A percentile compares a stretch with the other conserved stretches of the same genome.
Evolutionary conservation across 768 basidiomycete species (phyloP).

Genomic region (Lactarius indigo): DNA sequence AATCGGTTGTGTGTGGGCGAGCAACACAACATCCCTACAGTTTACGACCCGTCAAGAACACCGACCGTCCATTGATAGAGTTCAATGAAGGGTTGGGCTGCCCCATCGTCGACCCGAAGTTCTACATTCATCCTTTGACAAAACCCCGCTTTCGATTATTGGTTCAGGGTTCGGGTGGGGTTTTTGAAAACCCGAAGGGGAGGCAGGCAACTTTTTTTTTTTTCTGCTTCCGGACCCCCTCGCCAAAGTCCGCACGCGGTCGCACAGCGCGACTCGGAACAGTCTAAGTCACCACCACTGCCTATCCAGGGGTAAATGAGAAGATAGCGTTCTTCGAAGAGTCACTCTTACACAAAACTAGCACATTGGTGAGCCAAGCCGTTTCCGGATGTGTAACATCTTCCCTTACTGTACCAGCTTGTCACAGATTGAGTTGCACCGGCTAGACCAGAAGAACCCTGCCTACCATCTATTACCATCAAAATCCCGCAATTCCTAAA

Average conservation of each 20-base stretch:
- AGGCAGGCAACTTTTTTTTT: neutral
- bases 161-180: neutral
- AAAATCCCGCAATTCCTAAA: neutral
- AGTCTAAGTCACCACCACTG: neutral
- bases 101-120: neutral
- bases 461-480: neutral
- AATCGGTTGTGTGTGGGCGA: neutral
- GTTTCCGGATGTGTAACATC: neutral
- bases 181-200: conserved; percentile 6
- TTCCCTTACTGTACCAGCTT: neutral
- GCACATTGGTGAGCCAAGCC: neutral
- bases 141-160: neutral
- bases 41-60: too few species aligned
- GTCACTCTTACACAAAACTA: too few species aligned
- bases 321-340: neutral
- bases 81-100: neutral
- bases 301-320: neutral
- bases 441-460: neutral
- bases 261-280: neutral
- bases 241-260: conserved; percentile 3
- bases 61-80: neutral
- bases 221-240: conserved; percentile 11
- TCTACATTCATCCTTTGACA: neutral
- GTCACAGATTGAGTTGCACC: neutral
- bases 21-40: neutral